Percentiles rank a stretch among this genome's conserved stretches.
Conservation (phyloP, 805 yeast species). For the Suhomyces sp. region DNA sequence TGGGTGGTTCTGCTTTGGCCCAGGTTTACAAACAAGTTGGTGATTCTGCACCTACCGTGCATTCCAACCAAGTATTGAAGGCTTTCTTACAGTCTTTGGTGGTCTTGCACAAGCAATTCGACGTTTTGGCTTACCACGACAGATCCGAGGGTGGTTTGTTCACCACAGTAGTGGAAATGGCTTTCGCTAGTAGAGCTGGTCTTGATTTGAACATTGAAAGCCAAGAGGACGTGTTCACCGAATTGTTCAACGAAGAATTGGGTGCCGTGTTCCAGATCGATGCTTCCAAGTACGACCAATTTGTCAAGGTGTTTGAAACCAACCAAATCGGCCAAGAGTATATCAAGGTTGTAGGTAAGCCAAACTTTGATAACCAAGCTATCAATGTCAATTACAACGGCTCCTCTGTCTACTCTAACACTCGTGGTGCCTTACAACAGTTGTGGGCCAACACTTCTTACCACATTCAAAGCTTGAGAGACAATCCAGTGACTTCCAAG, state of each 20-base stretch:
- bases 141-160: conserved; percentile 95
- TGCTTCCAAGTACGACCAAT: conserved; percentile 48
- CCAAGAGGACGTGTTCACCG: conserved; percentile 45
- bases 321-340: conserved; percentile 55
- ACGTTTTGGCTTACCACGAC: conserved; percentile 89
- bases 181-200: conserved; percentile 93
- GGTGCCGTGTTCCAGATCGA: conserved; percentile 94
- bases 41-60: conserved; percentile 76
- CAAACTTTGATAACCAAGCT: conserved; percentile 52
- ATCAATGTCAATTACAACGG: conserved; percentile 50
- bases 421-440: conserved; percentile 74
- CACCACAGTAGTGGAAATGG: conserved; percentile 88
- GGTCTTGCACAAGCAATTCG: conserved; percentile 62
- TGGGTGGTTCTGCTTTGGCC: conserved; percentile 94
- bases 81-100: conserved; percentile 66
- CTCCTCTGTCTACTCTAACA: conserved; percentile 42
- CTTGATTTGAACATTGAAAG: conserved; percentile 50
- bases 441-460: conserved; percentile 87
- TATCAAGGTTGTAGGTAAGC: conserved; percentile 67
- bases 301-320: conserved; percentile 51
- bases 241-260: conserved; percentile 86
- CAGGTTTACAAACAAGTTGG: conserved; percentile 93
- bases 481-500: conserved; percentile 85
- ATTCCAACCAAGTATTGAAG: conserved; percentile 60
- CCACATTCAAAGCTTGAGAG: conserved; percentile 87